Conservation (phyloP, 148 eudicot species). For the Persicaria tinctoria region DNA sequence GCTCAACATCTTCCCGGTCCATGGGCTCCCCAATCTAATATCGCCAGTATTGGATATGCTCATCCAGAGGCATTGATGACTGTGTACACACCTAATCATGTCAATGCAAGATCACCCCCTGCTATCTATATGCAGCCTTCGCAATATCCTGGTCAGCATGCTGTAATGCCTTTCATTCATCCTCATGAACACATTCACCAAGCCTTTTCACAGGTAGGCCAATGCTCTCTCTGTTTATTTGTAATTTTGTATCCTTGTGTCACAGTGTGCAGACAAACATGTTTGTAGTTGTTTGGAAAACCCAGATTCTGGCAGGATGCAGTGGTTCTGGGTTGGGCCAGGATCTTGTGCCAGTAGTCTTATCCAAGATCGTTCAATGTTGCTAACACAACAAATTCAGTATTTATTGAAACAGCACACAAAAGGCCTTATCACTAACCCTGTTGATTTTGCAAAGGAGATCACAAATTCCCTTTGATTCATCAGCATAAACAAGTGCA, state of each 20-base stretch:
- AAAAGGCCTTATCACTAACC: too few relatives aligned
- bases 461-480: too few relatives aligned
- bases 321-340: too few relatives aligned
- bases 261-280: too few relatives aligned
- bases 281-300: background rate
- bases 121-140: slow-evolving; percentile 66
- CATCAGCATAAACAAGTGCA: too few relatives aligned
- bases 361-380: too few relatives aligned
- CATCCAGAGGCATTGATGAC: slow-evolving; percentile 54
- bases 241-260: too few relatives aligned
- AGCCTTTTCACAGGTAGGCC: slow-evolving; percentile 56
- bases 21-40: slow-evolving; percentile 47
- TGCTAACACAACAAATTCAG: background rate
- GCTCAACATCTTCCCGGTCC: slow-evolving; percentile 54
- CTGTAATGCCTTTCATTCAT: slow-evolving; percentile 68
- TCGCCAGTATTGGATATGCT: slow-evolving; percentile 44
- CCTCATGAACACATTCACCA: slow-evolving; percentile 79
- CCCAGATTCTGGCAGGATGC: background rate
- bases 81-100: slow-evolving; percentile 41
- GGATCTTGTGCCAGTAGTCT: too few relatives aligned
- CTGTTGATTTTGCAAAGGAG: too few relatives aligned
- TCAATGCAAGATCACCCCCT: slow-evolving; percentile 53
- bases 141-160: slow-evolving; percentile 61
- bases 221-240: background rate
- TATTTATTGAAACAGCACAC: background rate